These are phyloP conservation scores for Nakazawaea sp. DNA, from an alignment of 805 yeast genomes.

Conservation along the genomic window DNA sequence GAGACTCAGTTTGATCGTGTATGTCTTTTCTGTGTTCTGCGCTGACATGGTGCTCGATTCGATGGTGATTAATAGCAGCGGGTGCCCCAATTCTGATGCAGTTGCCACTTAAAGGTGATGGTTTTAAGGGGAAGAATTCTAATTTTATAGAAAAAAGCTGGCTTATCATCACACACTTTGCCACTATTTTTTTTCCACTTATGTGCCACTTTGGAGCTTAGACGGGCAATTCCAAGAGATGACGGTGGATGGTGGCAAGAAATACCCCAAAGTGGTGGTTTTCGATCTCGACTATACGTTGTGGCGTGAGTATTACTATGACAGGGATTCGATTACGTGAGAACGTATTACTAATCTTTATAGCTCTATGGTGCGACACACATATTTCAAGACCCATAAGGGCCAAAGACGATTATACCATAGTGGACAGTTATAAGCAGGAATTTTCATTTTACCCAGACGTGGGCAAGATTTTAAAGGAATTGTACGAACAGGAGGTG, in stretches of 20 bases:
- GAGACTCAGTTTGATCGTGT: too few species aligned
- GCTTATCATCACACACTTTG: too few species aligned
- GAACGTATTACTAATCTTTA: neutral
- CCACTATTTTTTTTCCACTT: constrained; percentile 3
- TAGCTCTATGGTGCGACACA: constrained; percentile 69
- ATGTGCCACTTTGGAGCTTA: too few species aligned
- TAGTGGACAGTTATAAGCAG: constrained; percentile 50
- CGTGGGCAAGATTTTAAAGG: constrained; percentile 55
- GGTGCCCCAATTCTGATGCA: too few species aligned
- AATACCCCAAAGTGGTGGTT: constrained; percentile 48
- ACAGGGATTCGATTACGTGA: neutral
- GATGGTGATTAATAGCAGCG: too few species aligned
- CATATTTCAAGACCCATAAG: constrained; percentile 54
- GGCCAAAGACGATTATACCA: constrained; percentile 24
- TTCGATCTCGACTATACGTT: constrained; percentile 73
- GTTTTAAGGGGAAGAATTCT: too few species aligned
- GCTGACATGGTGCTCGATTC: too few species aligned
- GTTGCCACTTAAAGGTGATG: too few species aligned
- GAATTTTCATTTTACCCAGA: constrained; percentile 56
- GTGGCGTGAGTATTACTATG: constrained; percentile 47
- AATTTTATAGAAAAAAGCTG: too few species aligned
- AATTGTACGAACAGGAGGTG: constrained; percentile 40
- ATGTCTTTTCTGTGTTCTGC: too few species aligned
- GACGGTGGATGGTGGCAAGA: neutral
- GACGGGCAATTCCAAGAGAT: neutral